phyloP scores from a whole-genome alignment of 2,329 filamentous ascomycete species.

The Sclerotinia minor region DNA sequence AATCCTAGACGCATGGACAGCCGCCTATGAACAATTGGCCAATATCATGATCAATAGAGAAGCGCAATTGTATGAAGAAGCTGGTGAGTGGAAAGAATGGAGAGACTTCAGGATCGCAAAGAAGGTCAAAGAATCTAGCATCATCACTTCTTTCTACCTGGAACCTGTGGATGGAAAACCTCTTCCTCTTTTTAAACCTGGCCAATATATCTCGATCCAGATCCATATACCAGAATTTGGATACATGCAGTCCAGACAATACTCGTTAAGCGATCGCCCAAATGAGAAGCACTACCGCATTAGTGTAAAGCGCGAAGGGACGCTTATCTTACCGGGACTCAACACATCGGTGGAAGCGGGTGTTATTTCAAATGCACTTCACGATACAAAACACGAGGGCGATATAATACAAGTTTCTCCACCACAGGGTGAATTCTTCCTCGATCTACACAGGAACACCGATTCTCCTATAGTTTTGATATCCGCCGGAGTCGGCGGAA shows the following conservation, averaged over 20 bases:
- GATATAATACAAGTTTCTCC: conserved; percentile 57
- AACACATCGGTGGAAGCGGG: conserved; percentile 1
- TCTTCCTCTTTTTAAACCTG: conserved; percentile 64
- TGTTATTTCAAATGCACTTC: conserved; percentile 48
- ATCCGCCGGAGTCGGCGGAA: conserved; percentile 68
- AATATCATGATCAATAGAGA: conserved; percentile 69
- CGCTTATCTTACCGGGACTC: conserved; percentile 14
- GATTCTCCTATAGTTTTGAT: conserved; percentile 62
- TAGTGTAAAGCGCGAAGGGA: conserved; percentile 66
- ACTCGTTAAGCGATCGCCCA: conserved; percentile 66
- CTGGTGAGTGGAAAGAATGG: conserved; percentile 50
- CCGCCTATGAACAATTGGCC: conserved; percentile 71
- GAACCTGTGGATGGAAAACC: conserved; percentile 59
- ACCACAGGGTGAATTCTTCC: conserved; percentile 62
- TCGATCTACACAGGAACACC: conserved; percentile 49
- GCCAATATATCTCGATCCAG: conserved; percentile 71
- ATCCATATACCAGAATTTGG: conserved; percentile 61
- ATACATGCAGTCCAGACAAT: conserved; percentile 71
- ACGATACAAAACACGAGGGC: conserved; percentile 49
- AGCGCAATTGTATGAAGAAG: conserved; percentile 57
- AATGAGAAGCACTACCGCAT: conserved; percentile 64
- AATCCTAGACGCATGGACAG: conserved; percentile 68
- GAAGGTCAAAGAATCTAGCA: conserved; percentile 61
- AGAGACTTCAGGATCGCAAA: conserved; percentile 56
- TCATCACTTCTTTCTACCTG: conserved; percentile 71